A percentile compares a stretch with the other conserved stretches of the same genome.
Evolutionary conservation across 2,329 filamentous ascomycete genomes (phyloP).

Genomic region (Cercospora canescens): DNA sequence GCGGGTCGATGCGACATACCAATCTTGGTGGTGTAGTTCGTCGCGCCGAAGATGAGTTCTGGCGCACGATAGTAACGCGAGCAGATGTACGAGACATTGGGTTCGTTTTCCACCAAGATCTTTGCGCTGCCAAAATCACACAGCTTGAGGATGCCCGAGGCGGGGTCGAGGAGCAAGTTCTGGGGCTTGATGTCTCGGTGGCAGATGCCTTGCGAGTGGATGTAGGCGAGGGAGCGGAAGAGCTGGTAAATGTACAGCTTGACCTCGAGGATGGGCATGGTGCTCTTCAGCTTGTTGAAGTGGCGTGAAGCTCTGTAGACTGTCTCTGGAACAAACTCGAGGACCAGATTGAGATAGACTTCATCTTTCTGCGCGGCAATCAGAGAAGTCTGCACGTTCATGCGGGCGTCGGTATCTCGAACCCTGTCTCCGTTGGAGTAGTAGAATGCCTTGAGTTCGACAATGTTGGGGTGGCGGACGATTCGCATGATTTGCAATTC

Average conservation of each 20-base stretch:
- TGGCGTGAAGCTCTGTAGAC: slow-evolving; percentile 97
- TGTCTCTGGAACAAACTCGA: slow-evolving; percentile 97
- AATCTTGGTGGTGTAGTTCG: slow-evolving; percentile 99
- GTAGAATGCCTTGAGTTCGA: slow-evolving; percentile 98
- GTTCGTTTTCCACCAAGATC: slow-evolving; percentile 97
- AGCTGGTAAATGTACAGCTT: slow-evolving; percentile 99
- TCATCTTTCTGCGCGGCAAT: slow-evolving; percentile 68
- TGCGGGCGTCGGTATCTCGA: slow-evolving; percentile 39
- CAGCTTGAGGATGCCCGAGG: slow-evolving; percentile 88
- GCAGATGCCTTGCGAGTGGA: slow-evolving; percentile 98
- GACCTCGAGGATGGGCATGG: slow-evolving; percentile 97
- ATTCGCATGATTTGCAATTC: slow-evolving; percentile 99
- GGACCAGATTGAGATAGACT: slow-evolving; percentile 96
- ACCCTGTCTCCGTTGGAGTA: slow-evolving; percentile 99
- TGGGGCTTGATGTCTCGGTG: slow-evolving; percentile 99
- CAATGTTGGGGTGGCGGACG: slow-evolving; percentile 97
- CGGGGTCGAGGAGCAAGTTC: slow-evolving; percentile 90
- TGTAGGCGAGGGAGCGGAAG: slow-evolving; percentile 96
- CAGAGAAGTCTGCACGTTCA: slow-evolving; percentile 40
- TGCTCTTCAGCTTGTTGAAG: slow-evolving; percentile 99
- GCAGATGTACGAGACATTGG: slow-evolving; percentile 99
- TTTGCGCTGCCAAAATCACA: slow-evolving; percentile 99
- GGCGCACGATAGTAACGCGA: slow-evolving; percentile 98
- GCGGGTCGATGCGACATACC: slow-evolving; percentile 61
- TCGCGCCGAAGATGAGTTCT: slow-evolving; percentile 96